Percentiles rank a stretch among this genome's conserved stretches.
These are phyloP conservation scores for Saturnispora ahearnii DNA, from an alignment of 805 yeast genomes.

Conservation along the genomic window DNA sequence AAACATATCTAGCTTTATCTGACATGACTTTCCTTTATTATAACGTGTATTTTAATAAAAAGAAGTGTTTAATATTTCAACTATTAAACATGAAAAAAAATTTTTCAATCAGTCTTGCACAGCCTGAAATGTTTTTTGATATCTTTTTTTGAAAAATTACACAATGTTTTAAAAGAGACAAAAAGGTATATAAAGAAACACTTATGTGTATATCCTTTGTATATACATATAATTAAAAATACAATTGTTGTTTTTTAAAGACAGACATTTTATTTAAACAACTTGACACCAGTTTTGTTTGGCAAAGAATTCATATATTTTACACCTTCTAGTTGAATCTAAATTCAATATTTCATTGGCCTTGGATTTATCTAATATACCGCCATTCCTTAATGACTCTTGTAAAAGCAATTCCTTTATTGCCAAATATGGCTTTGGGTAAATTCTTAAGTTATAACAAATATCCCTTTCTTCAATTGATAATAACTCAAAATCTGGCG, in stretches of 20 bases:
- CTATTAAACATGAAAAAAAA: not conserved
- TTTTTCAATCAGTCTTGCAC: not conserved
- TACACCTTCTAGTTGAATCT: slow-evolving; percentile 78
- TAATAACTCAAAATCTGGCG: slow-evolving; percentile 74
- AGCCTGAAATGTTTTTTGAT: not conserved
- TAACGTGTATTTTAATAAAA: not conserved
- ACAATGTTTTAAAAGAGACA: not conserved
- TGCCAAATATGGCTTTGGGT: slow-evolving; percentile 91
- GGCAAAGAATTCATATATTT: slow-evolving; percentile 87
- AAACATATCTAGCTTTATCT: slow-evolving; percentile 40
- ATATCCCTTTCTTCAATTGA: slow-evolving; percentile 82
- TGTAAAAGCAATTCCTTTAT: slow-evolving; percentile 84
- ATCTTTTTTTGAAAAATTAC: not conserved
- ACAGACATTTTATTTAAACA: slow-evolving; percentile 4
- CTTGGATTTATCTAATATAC: slow-evolving; percentile 68
- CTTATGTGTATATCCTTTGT: not conserved
- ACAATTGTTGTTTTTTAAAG: not conserved
- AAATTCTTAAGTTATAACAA: slow-evolving; percentile 72
- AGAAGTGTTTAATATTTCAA: not conserved
- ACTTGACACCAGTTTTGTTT: slow-evolving; percentile 75
- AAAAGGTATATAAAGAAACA: not conserved
- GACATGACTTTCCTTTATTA: slow-evolving; percentile 21
- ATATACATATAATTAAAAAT: not conserved
- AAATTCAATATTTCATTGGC: slow-evolving; percentile 79
- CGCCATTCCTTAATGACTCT: slow-evolving; percentile 79